These are phyloP conservation scores for Aspergillus aculeatinus DNA, from an alignment of 2,329 filamentous ascomycete species.

Conservation along the genomic window DNA sequence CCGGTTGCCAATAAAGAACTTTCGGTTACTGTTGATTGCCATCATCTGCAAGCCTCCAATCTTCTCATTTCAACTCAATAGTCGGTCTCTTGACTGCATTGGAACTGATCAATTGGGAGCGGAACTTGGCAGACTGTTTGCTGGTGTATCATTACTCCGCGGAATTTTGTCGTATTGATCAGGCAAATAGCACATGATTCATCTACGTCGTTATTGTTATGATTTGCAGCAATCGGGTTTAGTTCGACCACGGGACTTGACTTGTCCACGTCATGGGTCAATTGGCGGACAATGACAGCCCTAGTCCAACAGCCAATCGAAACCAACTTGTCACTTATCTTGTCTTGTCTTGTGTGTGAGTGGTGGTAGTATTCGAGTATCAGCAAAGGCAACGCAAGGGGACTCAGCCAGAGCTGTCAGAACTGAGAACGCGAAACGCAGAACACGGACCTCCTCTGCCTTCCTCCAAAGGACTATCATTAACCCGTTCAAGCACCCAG, in stretches of 20 bases:
- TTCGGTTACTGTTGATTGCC: background rate
- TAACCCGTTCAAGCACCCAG: constrained; percentile 2
- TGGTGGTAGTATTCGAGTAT: too few species aligned
- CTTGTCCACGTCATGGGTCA: background rate
- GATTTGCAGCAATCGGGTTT: background rate
- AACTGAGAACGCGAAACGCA: background rate
- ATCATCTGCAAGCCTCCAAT: constrained; percentile 7
- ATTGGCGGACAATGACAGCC: background rate
- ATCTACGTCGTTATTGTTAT: background rate
- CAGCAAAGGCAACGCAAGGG: constrained; percentile 3
- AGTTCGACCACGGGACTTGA: background rate
- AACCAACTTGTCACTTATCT: background rate
- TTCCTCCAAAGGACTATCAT: background rate
- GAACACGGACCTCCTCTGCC: background rate
- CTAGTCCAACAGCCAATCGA: background rate
- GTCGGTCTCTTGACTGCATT: background rate
- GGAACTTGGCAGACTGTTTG: background rate
- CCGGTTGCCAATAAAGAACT: constrained; percentile 2
- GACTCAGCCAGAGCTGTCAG: constrained; percentile 7
- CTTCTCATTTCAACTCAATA: constrained; percentile 3
- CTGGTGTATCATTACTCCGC: background rate
- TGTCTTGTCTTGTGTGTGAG: background rate
- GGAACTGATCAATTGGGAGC: background rate
- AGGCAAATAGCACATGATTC: background rate
- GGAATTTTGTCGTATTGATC: background rate